These are phyloP conservation scores for Saitozyma podzolica DNA, from an alignment of 768 basidiomycete species.

Conservation along the genomic window DNA sequence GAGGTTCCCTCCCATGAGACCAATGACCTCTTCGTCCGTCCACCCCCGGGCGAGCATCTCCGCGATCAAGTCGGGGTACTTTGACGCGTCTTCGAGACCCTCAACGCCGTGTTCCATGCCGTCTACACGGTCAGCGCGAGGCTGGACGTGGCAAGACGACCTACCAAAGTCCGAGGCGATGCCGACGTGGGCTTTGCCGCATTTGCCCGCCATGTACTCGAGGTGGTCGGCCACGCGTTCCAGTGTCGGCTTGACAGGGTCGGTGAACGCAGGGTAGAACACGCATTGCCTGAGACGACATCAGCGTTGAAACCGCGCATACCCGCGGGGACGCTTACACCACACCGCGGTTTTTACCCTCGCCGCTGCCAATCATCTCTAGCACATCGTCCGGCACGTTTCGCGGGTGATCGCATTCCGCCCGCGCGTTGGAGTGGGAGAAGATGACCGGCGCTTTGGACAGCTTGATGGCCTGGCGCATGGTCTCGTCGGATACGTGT, in stretches of 20 bases:
- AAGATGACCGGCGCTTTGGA: slow-evolving; percentile 71
- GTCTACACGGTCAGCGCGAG: slow-evolving; percentile 32
- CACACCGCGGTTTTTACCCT: slow-evolving; percentile 74
- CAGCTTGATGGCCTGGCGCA: slow-evolving; percentile 66
- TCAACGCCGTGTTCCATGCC: slow-evolving; percentile 67
- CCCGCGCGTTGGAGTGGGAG: slow-evolving; percentile 85
- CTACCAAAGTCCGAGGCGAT: slow-evolving; percentile 74
- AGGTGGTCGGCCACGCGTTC: slow-evolving; percentile 68
- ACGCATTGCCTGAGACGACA: no score
- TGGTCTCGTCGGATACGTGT: slow-evolving; percentile 90
- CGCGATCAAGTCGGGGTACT: slow-evolving; percentile 80
- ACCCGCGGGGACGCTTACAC: slow-evolving; percentile 49
- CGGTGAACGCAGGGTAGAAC: no score
- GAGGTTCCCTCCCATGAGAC: slow-evolving; percentile 80
- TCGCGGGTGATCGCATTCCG: slow-evolving; percentile 71
- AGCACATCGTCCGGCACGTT: slow-evolving; percentile 74
- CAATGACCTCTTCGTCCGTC: slow-evolving; percentile 76
- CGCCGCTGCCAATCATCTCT: slow-evolving; percentile 63
- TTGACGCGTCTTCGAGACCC: slow-evolving; percentile 87
- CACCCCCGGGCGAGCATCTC: slow-evolving; percentile 86
- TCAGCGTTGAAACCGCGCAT: no score
- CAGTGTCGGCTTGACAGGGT: no score
- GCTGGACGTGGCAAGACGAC: no score
- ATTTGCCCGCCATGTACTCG: slow-evolving; percentile 72
- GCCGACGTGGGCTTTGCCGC: slow-evolving; percentile 77